These are phyloP conservation scores for Neurospora tetraspora DNA, from an alignment of 495 filamentous ascomycete species.

Conservation along the genomic window DNA sequence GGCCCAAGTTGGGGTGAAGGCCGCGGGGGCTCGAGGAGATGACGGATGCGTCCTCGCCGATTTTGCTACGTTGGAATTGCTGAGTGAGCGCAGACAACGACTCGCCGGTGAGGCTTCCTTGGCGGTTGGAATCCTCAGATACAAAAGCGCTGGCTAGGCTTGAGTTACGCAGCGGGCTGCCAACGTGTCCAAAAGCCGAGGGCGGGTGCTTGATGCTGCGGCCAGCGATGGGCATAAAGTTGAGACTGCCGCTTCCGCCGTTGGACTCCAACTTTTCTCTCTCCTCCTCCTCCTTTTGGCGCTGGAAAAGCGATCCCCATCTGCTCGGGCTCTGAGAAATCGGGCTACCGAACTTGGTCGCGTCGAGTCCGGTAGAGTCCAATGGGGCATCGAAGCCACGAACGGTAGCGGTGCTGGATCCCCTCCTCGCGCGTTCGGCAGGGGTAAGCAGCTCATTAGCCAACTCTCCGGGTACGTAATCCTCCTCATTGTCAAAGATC, in stretches of 20 bases:
- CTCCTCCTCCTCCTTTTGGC: slow-evolving; percentile 63
- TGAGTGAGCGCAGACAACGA: slow-evolving; percentile 62
- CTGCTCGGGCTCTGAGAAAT: slow-evolving; percentile 69
- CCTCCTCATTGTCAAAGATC: slow-evolving; percentile 67
- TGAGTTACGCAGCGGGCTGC: slow-evolving; percentile 89
- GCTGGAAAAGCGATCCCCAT: slow-evolving; percentile 74
- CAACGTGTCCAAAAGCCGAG: slow-evolving; percentile 71
- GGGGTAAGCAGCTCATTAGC: slow-evolving; percentile 81
- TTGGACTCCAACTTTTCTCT: slow-evolving; percentile 54
- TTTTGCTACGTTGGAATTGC: slow-evolving; percentile 49
- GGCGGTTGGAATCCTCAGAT: slow-evolving; percentile 34
- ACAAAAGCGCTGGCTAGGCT: slow-evolving; percentile 55
- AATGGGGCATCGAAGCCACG: slow-evolving; percentile 37
- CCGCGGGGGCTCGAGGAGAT: slow-evolving; percentile 25
- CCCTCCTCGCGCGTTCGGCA: slow-evolving; percentile 74
- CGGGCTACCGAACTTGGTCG: slow-evolving; percentile 73
- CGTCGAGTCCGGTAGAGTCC: slow-evolving; percentile 31
- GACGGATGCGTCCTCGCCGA: slow-evolving; percentile 31
- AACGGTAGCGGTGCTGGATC: slow-evolving; percentile 42
- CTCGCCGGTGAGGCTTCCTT: slow-evolving; percentile 29
- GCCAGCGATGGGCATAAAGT: slow-evolving; percentile 9
- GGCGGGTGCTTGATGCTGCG: slow-evolving; percentile 31
- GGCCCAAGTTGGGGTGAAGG: slow-evolving; percentile 26
- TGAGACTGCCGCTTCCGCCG: not conserved
- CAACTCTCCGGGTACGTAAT: slow-evolving; percentile 76